A percentile compares a stretch with the other conserved stretches of the same genome.
Evolutionary conservation across 768 basidiomycete species (phyloP).

Genomic region (Tricholoma saponaceum): DNA sequence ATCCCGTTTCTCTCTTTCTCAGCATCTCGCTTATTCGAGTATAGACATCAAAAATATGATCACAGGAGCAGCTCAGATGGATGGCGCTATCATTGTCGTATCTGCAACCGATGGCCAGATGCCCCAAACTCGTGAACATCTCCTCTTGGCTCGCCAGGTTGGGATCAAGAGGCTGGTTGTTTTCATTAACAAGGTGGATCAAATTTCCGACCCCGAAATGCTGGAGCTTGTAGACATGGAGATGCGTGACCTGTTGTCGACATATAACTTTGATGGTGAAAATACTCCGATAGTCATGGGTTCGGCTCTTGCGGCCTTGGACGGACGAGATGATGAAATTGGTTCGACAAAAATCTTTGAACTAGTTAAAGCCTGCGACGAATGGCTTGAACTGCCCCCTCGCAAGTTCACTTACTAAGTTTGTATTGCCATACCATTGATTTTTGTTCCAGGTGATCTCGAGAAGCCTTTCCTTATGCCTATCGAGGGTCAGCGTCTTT

Average conservation of each 20-base stretch:
- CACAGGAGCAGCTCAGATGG: slow-evolving; percentile 98
- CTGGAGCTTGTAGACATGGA: slow-evolving; percentile 99
- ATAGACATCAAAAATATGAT: slow-evolving; percentile 98
- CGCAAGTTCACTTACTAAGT: slow-evolving; percentile 46
- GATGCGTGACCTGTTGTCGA: slow-evolving; percentile 91
- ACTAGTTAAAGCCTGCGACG: slow-evolving; percentile 83
- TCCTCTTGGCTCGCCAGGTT: slow-evolving; percentile 96
- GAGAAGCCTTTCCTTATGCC: slow-evolving; percentile 98
- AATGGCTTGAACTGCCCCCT: slow-evolving; percentile 90
- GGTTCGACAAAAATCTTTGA: slow-evolving; percentile 79
- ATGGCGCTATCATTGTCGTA: slow-evolving; percentile 93
- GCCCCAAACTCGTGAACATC: slow-evolving; percentile 98
- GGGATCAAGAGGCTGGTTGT: slow-evolving; percentile 97
- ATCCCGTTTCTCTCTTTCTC: slow-evolving; percentile 5
- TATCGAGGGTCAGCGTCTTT: slow-evolving; percentile 63
- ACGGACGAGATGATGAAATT: slow-evolving; percentile 76
- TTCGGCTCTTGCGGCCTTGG: slow-evolving; percentile 91
- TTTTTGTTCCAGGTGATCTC: slow-evolving; percentile 67
- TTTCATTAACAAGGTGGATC: slow-evolving; percentile 99
- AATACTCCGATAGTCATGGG: slow-evolving; percentile 98
- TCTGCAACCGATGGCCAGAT: slow-evolving; percentile 99
- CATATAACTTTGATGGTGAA: slow-evolving; percentile 96
- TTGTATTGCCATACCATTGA: background rate
- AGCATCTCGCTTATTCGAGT: slow-evolving; percentile 9
- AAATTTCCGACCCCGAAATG: slow-evolving; percentile 97